Percentiles rank a stretch among this genome's conserved stretches.
phyloP scores from a whole-genome alignment of 1,139 yeast species.

The Saccharomycopsis hybrid region DNA sequence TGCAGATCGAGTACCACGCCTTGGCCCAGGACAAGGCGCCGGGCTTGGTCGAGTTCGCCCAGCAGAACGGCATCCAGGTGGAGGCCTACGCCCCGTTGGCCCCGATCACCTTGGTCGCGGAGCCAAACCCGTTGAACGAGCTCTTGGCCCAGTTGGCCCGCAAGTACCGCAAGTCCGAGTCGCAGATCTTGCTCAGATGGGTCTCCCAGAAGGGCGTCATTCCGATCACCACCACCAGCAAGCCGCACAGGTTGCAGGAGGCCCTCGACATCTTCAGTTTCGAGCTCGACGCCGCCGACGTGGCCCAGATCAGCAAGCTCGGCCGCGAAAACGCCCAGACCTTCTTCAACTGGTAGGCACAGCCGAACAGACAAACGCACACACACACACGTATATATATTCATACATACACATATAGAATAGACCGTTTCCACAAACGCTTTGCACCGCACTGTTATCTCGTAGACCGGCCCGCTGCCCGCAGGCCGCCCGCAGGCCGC shows the following conservation, averaged over 20 bases:
- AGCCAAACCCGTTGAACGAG: constrained; percentile 27
- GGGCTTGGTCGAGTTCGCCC: constrained; percentile 51
- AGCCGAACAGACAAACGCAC: neutral
- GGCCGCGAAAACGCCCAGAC: constrained; percentile 5
- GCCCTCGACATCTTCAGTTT: constrained; percentile 52
- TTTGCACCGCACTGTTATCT: no score
- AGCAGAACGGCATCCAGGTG: constrained; percentile 45
- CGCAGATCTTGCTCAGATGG: constrained; percentile 67
- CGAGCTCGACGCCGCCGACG: constrained; percentile 25
- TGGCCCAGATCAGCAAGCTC: constrained; percentile 8
- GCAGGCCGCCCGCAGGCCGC: no score
- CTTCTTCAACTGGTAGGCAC: constrained; percentile 15
- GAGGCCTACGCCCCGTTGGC: constrained; percentile 67
- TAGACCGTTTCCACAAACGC: no score
- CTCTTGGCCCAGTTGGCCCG: constrained; percentile 39
- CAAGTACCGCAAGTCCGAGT: constrained; percentile 51
- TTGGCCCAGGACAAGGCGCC: constrained; percentile 69
- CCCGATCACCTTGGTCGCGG: constrained; percentile 21
- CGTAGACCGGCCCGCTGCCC: no score
- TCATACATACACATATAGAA: no score
- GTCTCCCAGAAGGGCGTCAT: constrained; percentile 54
- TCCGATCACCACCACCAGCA: constrained; percentile 70
- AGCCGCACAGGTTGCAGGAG: constrained; percentile 49
- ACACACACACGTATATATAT: no score
- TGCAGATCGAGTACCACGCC: constrained; percentile 67